Conservation (phyloP, 2,329 filamentous ascomycete species). For the Cladophialophora yegresii region DNA sequence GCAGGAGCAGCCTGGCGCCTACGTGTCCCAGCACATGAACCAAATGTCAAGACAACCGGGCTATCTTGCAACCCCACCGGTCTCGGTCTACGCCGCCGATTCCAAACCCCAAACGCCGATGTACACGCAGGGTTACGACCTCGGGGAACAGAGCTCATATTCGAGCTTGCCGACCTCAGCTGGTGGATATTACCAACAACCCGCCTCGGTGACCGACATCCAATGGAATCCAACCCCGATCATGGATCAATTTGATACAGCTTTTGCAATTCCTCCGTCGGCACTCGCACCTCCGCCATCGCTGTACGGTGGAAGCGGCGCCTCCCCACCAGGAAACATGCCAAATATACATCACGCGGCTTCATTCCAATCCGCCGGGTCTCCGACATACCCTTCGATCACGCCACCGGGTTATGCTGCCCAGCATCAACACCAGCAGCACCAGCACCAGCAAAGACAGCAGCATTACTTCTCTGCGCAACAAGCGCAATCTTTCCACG, state of each 20-base stretch:
- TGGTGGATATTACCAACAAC: slow-evolving; percentile 49
- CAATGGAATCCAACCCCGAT: slow-evolving; percentile 85
- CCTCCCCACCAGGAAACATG: slow-evolving; percentile 39
- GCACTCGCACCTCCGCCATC: slow-evolving; percentile 34
- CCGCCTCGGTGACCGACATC: slow-evolving; percentile 43
- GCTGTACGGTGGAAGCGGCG: slow-evolving; percentile 30
- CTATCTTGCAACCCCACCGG: slow-evolving; percentile 64
- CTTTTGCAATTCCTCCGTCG: slow-evolving; percentile 73
- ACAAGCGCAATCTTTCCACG: slow-evolving; percentile 25
- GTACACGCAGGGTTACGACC: slow-evolving; percentile 23
- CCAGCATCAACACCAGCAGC: slow-evolving; percentile 19
- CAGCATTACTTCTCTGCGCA: slow-evolving; percentile 34
- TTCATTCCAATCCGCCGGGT: slow-evolving; percentile 19
- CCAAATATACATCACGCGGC: slow-evolving; percentile 44
- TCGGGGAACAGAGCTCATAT: slow-evolving; percentile 19
- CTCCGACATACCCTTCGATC: slow-evolving; percentile 20
- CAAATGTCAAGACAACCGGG: slow-evolving; percentile 24
- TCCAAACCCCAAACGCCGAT: slow-evolving; percentile 70
- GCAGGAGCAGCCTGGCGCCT: slow-evolving; percentile 16
- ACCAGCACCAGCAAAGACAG: slow-evolving; percentile 35
- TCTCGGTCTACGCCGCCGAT: slow-evolving; percentile 70
- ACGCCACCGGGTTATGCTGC: slow-evolving; percentile 14
- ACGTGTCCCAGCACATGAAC: slow-evolving; percentile 24
- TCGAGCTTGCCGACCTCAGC: slow-evolving; percentile 39
- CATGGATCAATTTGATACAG: slow-evolving; percentile 86